Evolutionary conservation across 176 grass and related monocot species (phyloP).

Genomic region (Eremochloa ophiuroides): DNA sequence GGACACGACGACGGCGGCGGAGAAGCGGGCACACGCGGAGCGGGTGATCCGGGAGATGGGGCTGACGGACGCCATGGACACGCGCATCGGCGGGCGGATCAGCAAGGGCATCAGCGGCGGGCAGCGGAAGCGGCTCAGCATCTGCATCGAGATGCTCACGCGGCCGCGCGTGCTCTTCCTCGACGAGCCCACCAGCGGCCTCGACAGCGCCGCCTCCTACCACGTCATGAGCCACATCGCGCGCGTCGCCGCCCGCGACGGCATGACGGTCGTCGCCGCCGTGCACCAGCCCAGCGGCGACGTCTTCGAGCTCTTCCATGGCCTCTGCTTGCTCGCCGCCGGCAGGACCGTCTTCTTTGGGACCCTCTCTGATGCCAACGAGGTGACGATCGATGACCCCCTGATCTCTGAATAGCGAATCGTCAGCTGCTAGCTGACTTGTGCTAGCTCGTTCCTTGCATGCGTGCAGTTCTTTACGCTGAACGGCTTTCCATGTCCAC

Average conservation of each 20-base stretch:
- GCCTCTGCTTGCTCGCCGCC: constrained; percentile 39
- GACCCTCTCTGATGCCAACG: not conserved
- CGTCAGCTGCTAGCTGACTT: not conserved
- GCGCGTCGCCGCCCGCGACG: not conserved
- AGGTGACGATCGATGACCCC: too few relatives aligned
- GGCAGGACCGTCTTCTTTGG: constrained; percentile 58
- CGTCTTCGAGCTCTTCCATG: constrained; percentile 51
- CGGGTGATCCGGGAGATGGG: constrained; percentile 54
- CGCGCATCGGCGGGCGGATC: constrained; percentile 47
- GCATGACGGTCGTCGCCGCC: constrained; percentile 43
- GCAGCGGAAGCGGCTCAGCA: constrained; percentile 52
- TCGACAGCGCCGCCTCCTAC: constrained; percentile 56
- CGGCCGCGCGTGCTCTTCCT: constrained; percentile 48
- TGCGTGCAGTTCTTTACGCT: constrained; percentile 32
- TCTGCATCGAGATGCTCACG: constrained; percentile 60
- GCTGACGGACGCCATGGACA: constrained; percentile 46
- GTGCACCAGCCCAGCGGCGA: constrained; percentile 64
- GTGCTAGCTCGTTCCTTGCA: too few relatives aligned
- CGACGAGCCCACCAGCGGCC: constrained; percentile 45
- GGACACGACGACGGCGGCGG: constrained; percentile 27
- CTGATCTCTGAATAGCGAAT: not conserved
- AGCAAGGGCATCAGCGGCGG: constrained; percentile 57
- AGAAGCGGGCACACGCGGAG: constrained; percentile 46
- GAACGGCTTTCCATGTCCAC: constrained; percentile 46
- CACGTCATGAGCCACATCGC: constrained; percentile 52